Base-by-base conservation (phyloP, 371 early-diverging fungal genomes). In the Mucor velutinosus region DNA sequence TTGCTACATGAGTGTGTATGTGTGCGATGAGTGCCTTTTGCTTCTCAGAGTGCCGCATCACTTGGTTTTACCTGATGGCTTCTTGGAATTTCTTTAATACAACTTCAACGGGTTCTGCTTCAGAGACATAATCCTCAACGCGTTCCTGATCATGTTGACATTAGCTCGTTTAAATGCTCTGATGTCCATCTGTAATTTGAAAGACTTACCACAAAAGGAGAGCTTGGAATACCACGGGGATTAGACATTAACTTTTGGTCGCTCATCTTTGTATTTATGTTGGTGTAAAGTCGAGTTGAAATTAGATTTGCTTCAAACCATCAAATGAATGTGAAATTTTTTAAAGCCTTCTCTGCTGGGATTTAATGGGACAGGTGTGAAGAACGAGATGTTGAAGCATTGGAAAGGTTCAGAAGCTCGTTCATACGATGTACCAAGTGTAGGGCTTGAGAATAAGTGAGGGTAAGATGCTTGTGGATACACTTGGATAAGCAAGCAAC, bases 171-270 rank as follows among this genome's bases (percentile, higher is more conserved):
- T 60, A 8, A 39, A 53, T 19, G 25, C 12, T 14, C n/a, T 6
- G 0, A 51, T 21, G 11, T 51, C 37, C 27, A 39, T n/a, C 37
- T 11, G 30, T 11, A 17, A 17, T 66, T 66, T 25, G 27, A 39
- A 62, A 7, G 14, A 64, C 83, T 62, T 86, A 92, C 97, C 67
- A 97, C 92, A 83, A 97, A 97, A 37, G 96, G 97, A n/a, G 97
- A 95, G 73, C 86, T 86, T 21, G 98, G 98, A 66, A 97, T 97
- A 69, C 98, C 97, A 59, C 97, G 84, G 23, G 97, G 94, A 74
- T 97, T 97, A 25, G 89, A 78, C 62, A 90, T 87, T 76, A 92
- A 81, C 69, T 70, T 80, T 58, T 71, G 70, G 56, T 64, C 49
- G 56, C 75, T 75, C 73, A 73, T 73, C n/a, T 39, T 51, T 15